Evolutionary conservation across 768 basidiomycete genomes (phyloP).

Genomic region (Suillus alpinus): DNA sequence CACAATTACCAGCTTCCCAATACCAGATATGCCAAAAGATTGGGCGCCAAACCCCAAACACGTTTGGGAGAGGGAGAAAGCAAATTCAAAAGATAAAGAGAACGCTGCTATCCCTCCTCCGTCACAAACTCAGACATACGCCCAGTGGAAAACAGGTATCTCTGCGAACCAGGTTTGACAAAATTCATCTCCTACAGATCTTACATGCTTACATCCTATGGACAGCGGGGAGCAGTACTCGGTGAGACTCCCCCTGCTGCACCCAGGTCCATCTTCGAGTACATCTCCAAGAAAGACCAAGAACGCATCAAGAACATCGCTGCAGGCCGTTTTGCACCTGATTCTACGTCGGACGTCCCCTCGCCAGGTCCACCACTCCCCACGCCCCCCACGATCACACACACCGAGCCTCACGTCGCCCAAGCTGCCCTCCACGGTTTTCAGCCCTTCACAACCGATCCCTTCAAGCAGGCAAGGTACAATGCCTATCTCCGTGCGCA

Average conservation of each 20-base stretch:
- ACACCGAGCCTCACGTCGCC: conserved; percentile 74
- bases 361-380: conserved; percentile 26
- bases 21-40: conserved; percentile 76
- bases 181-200: background rate
- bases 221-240: conserved; percentile 75
- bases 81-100: conserved; percentile 42
- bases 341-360: conserved; percentile 26
- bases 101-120: conserved; percentile 29
- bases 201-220: conserved; percentile 7
- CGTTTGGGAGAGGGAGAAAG: conserved; percentile 61
- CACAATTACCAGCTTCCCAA: conserved; percentile 60
- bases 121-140: conserved; percentile 33
- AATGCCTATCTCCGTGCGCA: conserved; percentile 77
- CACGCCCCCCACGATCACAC: conserved; percentile 48
- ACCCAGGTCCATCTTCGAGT: conserved; percentile 89
- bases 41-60: conserved; percentile 84
- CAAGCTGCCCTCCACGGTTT: conserved; percentile 87
- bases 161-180: conserved; percentile 70
- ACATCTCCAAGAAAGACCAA: conserved; percentile 86
- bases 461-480: conserved; percentile 83
- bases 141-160: conserved; percentile 56
- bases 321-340: conserved; percentile 23
- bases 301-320: conserved; percentile 74
- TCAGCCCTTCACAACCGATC: conserved; percentile 79
- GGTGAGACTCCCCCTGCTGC: conserved; percentile 76